phyloP scores from a whole-genome alignment of 106 monocot species.

The Ottelia alismoides region DNA sequence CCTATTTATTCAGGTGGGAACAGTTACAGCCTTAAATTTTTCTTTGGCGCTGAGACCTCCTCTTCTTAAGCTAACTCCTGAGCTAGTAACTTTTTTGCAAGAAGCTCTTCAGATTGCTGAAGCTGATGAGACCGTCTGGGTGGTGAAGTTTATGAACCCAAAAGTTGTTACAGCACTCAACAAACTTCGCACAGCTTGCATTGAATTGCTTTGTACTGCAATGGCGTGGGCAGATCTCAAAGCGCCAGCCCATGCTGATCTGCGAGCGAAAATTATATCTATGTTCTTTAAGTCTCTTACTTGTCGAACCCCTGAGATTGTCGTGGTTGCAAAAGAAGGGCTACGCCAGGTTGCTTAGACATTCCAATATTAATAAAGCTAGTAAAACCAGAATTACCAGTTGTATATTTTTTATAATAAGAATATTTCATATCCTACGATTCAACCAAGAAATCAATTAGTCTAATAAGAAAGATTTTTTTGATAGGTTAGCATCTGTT shows the following conservation, averaged over 20 bases:
- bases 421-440: too few relatives aligned
- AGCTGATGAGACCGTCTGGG: slow-evolving; percentile 98
- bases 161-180: slow-evolving; percentile 83
- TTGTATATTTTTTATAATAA: too few relatives aligned
- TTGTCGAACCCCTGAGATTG: slow-evolving; percentile 88
- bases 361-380: too few relatives aligned
- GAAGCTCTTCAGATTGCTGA: slow-evolving; percentile 98
- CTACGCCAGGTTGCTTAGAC: slow-evolving; percentile 78
- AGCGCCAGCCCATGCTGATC: slow-evolving; percentile 58
- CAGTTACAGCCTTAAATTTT: slow-evolving; percentile 92
- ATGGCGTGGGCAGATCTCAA: slow-evolving; percentile 96
- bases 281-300: slow-evolving; percentile 99
- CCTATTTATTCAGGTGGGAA: slow-evolving; percentile 59
- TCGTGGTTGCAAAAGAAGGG: slow-evolving; percentile 97
- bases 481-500: too few relatives aligned
- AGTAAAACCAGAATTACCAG: too few relatives aligned
- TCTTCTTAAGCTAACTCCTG: slow-evolving; percentile 87
- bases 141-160: slow-evolving; percentile 82
- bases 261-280: slow-evolving; percentile 87
- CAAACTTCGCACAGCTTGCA: slow-evolving; percentile 97
- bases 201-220: slow-evolving; percentile 96
- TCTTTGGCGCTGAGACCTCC: slow-evolving; percentile 94
- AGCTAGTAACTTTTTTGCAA: slow-evolving; percentile 93
- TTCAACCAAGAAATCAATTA: too few relatives aligned
- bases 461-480: too few relatives aligned